These are phyloP conservation scores for Salix dunnii DNA, from an alignment of 345 rosid species.

Conservation along the genomic window DNA sequence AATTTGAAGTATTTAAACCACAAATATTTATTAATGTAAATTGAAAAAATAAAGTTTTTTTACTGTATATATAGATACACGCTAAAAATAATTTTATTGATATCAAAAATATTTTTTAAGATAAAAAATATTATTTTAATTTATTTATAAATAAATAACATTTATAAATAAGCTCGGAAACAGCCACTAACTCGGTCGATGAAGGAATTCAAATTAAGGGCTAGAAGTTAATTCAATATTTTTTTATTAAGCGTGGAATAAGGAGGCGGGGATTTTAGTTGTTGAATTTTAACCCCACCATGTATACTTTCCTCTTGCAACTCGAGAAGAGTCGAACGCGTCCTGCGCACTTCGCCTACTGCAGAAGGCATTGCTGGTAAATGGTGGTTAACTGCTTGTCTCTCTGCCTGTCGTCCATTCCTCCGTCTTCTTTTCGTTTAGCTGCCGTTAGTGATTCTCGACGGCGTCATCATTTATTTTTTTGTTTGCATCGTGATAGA, in stretches of 20 bases:
- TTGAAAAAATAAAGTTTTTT: too few relatives aligned
- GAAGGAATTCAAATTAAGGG: neutral
- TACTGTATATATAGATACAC: too few relatives aligned
- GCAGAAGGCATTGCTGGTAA: conserved; percentile 23
- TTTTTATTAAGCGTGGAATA: neutral
- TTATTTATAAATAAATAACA: too few relatives aligned
- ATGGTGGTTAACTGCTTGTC: neutral
- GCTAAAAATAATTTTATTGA: too few relatives aligned
- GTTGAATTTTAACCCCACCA: neutral
- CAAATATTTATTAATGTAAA: too few relatives aligned
- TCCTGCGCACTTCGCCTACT: conserved; percentile 48
- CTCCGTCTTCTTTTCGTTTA: neutral
- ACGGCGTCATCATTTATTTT: too few relatives aligned
- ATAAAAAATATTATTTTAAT: too few relatives aligned
- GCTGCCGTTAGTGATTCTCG: too few relatives aligned
- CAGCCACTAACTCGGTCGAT: neutral
- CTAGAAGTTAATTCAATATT: neutral
- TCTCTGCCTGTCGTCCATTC: neutral
- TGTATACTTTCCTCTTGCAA: neutral
- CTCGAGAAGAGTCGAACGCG: conserved; percentile 40
- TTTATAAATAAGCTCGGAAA: too few relatives aligned
- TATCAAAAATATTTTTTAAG: too few relatives aligned
- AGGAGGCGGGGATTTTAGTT: neutral
- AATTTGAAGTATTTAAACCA: too few relatives aligned
- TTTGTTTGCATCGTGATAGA: too few relatives aligned